Evolutionary conservation across 2,329 filamentous ascomycete species (phyloP).

Genomic region (Aureobasidium sp.): DNA sequence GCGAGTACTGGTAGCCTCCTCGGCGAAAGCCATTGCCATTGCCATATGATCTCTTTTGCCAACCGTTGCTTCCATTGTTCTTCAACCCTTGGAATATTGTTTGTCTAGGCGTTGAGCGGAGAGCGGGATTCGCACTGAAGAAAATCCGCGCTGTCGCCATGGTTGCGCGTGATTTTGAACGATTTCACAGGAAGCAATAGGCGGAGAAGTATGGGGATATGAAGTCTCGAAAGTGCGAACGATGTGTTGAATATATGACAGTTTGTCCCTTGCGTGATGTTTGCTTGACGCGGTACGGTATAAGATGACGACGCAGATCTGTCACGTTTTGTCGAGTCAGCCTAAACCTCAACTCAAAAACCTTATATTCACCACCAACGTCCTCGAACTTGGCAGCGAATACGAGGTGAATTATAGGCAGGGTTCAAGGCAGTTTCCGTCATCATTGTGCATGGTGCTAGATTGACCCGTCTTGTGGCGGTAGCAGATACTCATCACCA

Average conservation of each 20-base stretch:
- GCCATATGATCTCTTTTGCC: neutral
- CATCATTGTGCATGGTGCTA: no score
- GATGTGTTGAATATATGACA: no score
- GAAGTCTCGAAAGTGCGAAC: neutral
- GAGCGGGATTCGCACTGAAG: neutral
- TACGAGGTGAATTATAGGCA: no score
- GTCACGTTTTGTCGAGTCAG: neutral
- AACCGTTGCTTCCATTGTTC: neutral
- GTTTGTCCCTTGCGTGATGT: neutral
- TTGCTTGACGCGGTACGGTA: neutral
- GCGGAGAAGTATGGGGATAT: neutral
- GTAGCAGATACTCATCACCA: no score
- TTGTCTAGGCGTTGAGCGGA: neutral
- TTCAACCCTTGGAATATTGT: neutral
- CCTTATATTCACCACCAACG: neutral
- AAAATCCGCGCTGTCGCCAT: neutral
- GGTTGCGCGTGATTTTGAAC: neutral
- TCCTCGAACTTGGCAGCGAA: no score
- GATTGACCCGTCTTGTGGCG: no score
- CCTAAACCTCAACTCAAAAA: neutral
- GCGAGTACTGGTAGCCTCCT: constrained; percentile 22
- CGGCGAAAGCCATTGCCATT: constrained; percentile 2
- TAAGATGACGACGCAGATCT: neutral
- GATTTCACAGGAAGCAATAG: no score
- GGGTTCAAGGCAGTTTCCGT: no score